These are phyloP conservation scores for Cercospora zeina DNA, from an alignment of 2,329 filamentous ascomycete species.

Conservation along the genomic window DNA sequence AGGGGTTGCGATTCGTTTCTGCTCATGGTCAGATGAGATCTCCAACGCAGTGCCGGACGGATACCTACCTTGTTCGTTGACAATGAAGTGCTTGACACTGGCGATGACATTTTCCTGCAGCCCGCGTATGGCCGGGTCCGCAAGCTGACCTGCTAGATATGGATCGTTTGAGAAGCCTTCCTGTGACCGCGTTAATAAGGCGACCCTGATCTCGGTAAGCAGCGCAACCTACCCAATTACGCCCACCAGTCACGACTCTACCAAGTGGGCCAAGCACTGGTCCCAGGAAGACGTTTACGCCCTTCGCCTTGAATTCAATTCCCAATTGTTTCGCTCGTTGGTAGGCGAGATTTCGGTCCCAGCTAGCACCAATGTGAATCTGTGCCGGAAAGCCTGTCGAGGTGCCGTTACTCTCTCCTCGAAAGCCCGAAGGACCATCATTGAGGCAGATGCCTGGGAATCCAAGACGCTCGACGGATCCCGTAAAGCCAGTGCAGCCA, in stretches of 20 bases:
- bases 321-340: constrained; percentile 40
- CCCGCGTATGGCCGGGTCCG: constrained; percentile 31
- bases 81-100: constrained; percentile 36
- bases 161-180: constrained; percentile 65
- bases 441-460: constrained; percentile 47
- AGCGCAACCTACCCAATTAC: constrained; percentile 37
- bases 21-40: neutral
- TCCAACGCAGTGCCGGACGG: neutral
- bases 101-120: constrained; percentile 44
- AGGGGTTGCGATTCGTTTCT: constrained; percentile 35
- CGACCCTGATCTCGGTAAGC: constrained; percentile 13
- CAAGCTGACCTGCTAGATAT: constrained; percentile 35
- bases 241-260: constrained; percentile 35
- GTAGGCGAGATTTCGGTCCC: constrained; percentile 41
- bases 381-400: constrained; percentile 44
- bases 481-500: constrained; percentile 57
- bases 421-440: constrained; percentile 43
- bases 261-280: constrained; percentile 39
- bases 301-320: constrained; percentile 37
- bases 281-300: constrained; percentile 37
- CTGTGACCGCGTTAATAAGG: constrained; percentile 1
- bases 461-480: constrained; percentile 42
- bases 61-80: constrained; percentile 32
- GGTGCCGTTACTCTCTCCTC: constrained; percentile 56
- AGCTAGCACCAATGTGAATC: constrained; percentile 42